A percentile compares a stretch with the other conserved stretches of the same genome.
Conservation (phyloP, 768 basidiomycete genomes). For the Gymnopilus junonius region DNA sequence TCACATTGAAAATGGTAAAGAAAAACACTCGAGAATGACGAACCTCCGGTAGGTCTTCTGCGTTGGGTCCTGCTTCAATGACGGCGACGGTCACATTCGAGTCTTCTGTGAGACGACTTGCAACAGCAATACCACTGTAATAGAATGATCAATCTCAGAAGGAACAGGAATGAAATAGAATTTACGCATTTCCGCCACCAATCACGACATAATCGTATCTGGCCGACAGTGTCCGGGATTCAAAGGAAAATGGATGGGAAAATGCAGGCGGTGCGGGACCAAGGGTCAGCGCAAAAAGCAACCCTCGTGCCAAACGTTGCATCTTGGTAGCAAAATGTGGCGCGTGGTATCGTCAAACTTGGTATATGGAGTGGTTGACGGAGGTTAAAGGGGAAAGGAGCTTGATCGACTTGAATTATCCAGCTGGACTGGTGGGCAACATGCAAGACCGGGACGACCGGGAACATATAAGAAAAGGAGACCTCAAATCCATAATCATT, state of each 20-base stretch:
- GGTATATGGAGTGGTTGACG: not conserved
- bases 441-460: not conserved
- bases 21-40: not conserved
- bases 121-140: conserved; percentile 37
- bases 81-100: conserved; percentile 32
- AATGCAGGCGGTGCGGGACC: not conserved
- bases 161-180: not conserved
- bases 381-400: not conserved
- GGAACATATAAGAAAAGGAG: not conserved
- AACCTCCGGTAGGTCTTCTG: conserved; percentile 38
- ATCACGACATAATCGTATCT: conserved; percentile 37
- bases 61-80: conserved; percentile 43
- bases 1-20: not conserved
- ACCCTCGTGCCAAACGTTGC: not conserved
- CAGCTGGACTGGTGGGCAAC: not conserved
- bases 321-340: not conserved
- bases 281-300: not conserved
- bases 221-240: not conserved
- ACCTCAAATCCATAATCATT: no score
- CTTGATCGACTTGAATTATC: not conserved
- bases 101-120: conserved; percentile 39
- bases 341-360: not conserved
- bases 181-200: conserved; percentile 38
- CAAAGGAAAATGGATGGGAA: not conserved
- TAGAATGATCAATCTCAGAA: not conserved